Percentiles rank a stretch among this genome's conserved stretches.
Evolutionary conservation across 2,329 filamentous ascomycete species (phyloP).

Genomic region (Sclerotinia minor): DNA sequence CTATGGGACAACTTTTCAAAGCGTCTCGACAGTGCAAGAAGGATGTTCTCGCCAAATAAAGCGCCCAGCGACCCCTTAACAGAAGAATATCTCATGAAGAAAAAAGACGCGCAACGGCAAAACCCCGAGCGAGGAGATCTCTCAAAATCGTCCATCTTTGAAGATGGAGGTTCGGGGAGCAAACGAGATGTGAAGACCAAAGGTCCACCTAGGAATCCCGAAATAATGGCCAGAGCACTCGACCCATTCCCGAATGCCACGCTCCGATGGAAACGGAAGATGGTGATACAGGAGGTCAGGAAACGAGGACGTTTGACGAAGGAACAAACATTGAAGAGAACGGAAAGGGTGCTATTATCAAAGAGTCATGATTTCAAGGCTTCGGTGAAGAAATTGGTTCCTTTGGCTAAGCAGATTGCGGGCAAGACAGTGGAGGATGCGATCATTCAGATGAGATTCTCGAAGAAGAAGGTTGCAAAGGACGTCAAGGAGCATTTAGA

Average conservation of each 20-base stretch:
- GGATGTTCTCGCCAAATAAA: slow-evolving; percentile 16
- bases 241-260: slow-evolving; percentile 75
- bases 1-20: slow-evolving; percentile 25
- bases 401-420: slow-evolving; percentile 81
- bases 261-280: slow-evolving; percentile 77
- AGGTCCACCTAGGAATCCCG: slow-evolving; percentile 45
- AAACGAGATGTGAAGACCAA: slow-evolving; percentile 26
- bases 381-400: slow-evolving; percentile 86
- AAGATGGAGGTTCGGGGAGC: slow-evolving; percentile 44
- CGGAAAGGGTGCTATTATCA: slow-evolving; percentile 55
- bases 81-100: slow-evolving; percentile 54
- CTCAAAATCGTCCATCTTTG: slow-evolving; percentile 53
- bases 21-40: slow-evolving; percentile 9
- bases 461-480: slow-evolving; percentile 85
- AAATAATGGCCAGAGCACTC: slow-evolving; percentile 61
- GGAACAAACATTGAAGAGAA: slow-evolving; percentile 65
- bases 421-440: slow-evolving; percentile 95
- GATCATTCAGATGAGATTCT: slow-evolving; percentile 91
- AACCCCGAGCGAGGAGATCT: slow-evolving; percentile 48
- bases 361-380: slow-evolving; percentile 78
- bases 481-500: slow-evolving; percentile 80
- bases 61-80: slow-evolving; percentile 55
- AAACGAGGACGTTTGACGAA: slow-evolving; percentile 66
- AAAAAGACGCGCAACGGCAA: slow-evolving; percentile 26
- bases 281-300: slow-evolving; percentile 74